A percentile compares a stretch with the other conserved stretches of the same genome.
phyloP scores from a whole-genome alignment of 768 basidiomycete species.

The Lentinula raphanica region DNA sequence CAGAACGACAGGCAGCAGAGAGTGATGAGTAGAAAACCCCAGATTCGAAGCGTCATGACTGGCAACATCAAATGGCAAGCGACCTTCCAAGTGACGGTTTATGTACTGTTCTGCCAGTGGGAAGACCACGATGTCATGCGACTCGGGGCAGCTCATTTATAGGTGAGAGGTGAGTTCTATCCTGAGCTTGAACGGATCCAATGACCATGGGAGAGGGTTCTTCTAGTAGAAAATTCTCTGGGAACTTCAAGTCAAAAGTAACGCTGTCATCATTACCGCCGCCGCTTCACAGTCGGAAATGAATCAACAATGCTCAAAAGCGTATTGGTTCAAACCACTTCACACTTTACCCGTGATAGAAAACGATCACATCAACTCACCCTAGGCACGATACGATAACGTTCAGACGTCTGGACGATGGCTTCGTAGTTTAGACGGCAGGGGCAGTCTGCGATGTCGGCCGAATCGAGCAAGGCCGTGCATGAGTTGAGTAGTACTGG shows the following conservation, averaged over 20 bases:
- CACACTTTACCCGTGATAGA: too few species aligned
- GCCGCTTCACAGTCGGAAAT: background rate
- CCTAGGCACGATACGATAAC: too few species aligned
- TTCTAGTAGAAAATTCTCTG: background rate
- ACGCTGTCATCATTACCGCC: background rate
- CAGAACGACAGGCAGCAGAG: background rate
- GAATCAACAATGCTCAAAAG: too few species aligned
- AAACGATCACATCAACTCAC: too few species aligned
- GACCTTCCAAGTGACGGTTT: background rate
- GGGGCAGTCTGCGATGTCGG: too few species aligned
- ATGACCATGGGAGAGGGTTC: background rate
- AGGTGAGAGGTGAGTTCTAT: background rate
- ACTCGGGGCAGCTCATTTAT: background rate
- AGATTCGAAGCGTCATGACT: background rate
- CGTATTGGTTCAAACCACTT: too few species aligned
- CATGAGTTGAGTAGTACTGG: too few species aligned
- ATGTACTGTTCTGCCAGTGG: background rate
- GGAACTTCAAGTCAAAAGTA: background rate
- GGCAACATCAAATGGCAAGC: background rate
- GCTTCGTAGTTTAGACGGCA: too few species aligned
- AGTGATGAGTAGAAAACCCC: background rate
- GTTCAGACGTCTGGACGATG: too few species aligned
- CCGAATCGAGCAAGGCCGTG: too few species aligned
- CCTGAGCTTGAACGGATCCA: background rate
- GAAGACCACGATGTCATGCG: background rate